Evolutionary conservation across 2,329 filamentous ascomycete species (phyloP), one percentile per base, ranked within the genome.

Genomic region (Thielaviopsis euricoi): DNA sequence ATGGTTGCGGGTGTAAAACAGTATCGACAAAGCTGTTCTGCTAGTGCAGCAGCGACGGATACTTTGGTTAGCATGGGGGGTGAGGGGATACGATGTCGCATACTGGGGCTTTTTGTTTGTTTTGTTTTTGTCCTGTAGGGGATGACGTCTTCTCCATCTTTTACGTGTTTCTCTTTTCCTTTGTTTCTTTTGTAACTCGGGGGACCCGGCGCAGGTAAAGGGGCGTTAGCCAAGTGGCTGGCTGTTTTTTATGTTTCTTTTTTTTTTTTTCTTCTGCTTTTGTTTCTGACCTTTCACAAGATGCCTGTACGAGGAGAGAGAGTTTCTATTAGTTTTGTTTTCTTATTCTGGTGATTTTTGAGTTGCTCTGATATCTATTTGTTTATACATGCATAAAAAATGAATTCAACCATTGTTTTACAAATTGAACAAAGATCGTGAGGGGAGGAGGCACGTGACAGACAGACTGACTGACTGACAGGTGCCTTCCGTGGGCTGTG

Each of bases 201-300:
- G 29, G 50, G 33, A 57, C 55, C 37, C 55, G 55, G 55, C 55
- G 55, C 48, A 57, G 50, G 55, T 52, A 49, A 52, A 40, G 49
- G 55, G 55, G 55, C 55, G 55, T 57, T 57, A 50, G 55, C 55
- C 55, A 57, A 57, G 55, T 57, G 55, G 55, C 55, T 57, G 55
- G 52, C 56, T 58, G 40, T 58, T 57, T 43, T 50, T n/a, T 6
- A 7, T 6, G 6, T n/a, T 49, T 6, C 46, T 49, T 21, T 12
- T 50, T 26, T 57, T 57, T 57, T 52, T 33, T 46, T 26, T 49
- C 17, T 19, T 43, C 33, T 58, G 12, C 9, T 51, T 25, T 3
- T 23, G 22, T 22, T 17, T 51, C 2, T 25, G 6, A n/a, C n/a
- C n/a, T n/a, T n/a, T n/a, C n/a, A n/a, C n/a, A n/a, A n/a, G n/a